Base-by-base conservation (phyloP, 1,284 basidiomycete genomes). In the Athelia psychrophila region DNA sequence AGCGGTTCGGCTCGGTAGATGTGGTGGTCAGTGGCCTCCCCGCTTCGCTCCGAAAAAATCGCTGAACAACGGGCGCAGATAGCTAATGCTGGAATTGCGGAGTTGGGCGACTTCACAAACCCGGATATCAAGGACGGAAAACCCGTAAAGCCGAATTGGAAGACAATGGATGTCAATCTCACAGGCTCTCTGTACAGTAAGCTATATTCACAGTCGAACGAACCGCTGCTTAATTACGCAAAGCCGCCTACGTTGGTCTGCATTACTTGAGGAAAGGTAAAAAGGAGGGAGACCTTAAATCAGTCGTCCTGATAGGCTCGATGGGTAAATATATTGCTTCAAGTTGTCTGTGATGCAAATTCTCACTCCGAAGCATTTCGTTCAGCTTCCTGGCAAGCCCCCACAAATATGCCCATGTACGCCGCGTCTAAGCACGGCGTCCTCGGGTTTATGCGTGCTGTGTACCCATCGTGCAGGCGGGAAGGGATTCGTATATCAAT, bases 81-180 rank as follows among this genome's bases (percentile, higher is more conserved):
- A 15, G 73, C 80, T 6, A 83, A 83, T 58, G 83, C 83, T 25
- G 83, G 83, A 3, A 68, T 84, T 19, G 58, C 62, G 8, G 80
- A 83, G 60, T 51, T 61, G 3, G 70, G 69, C 4, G 47, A 55
- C 0, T 73, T 76, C 48, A 61, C 64, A 15, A 58, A 53, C 16
- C 56, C 75, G 16, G 61, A 71, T 13, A 52, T 59, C 48, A 58
- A 67, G 50, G 59, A 70, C 48, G 77, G 76, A 24, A 72, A 66
- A 56, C 76, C 73, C 2, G 58, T 71, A 33, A 72, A 75, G 52
- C 83, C 82, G 9, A 63, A 65, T 15, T 55, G 77, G 44, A 64
- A 59, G 33, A 81, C 80, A 0, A 20, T 83, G 5, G 72, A 83
- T 3, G 71, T 85, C 40, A 84, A 86, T 62, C 58, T 84, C 18